Conservation (phyloP, 2,329 filamentous ascomycete genomes). For the Ceratocystis papillata region DNA sequence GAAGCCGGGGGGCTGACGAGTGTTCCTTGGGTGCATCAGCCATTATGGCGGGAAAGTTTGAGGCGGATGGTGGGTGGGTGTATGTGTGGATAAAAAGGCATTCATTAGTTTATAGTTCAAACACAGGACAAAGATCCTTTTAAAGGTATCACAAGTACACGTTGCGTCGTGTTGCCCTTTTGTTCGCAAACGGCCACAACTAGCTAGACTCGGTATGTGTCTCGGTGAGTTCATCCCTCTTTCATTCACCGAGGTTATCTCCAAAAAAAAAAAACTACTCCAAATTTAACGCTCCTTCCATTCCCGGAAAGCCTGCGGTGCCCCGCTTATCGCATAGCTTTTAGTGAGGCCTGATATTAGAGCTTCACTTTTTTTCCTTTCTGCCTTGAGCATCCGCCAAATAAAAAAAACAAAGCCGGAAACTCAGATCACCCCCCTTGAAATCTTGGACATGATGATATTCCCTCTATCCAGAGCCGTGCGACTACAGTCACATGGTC, state of each 20-base stretch:
- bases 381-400: neutral
- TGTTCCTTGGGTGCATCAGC: neutral
- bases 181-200: neutral
- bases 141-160: no score
- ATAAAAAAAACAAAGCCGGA: neutral
- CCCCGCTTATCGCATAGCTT: constrained; percentile 5
- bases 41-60: neutral
- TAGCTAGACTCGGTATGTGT: neutral
- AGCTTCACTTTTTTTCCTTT: neutral
- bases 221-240: neutral
- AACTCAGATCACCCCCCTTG: neutral
- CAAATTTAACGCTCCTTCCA: neutral
- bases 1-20: constrained; percentile 32
- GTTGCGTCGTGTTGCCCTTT: neutral
- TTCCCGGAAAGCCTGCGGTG: neutral
- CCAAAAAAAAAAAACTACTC: neutral
- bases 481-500: neutral
- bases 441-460: neutral
- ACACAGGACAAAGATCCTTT: no score
- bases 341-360: neutral
- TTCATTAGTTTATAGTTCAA: no score
- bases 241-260: neutral
- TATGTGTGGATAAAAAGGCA: neutral
- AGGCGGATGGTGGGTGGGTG: neutral
- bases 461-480: neutral